Evolutionary conservation across 768 basidiomycete species (phyloP), one percentile per base, ranked within the genome.

Genomic region (Boletus rubropictus): DNA sequence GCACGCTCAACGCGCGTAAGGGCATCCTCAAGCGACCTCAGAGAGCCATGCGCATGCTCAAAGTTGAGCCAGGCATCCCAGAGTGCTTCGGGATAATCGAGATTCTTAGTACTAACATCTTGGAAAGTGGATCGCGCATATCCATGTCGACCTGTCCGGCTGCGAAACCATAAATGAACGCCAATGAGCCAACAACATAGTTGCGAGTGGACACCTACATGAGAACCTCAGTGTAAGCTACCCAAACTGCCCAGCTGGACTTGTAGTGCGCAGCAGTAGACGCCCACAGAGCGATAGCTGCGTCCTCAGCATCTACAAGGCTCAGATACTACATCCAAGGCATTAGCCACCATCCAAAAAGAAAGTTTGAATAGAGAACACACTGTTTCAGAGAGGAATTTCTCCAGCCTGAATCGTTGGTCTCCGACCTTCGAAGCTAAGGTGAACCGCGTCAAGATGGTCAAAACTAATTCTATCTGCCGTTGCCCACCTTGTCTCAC

Each of bases 51-150:
- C 4, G 86, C 68, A 53, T 89, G 80, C 62, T 97, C 95, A 57
- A 97, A 96, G n/a, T 75, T 68, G 15, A 84, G 59, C 88, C 90
- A 95, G 1, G 88, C 84, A 46, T 93, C 89, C 83, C 89, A 95
- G 7, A 98, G 71, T 9, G 84, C 86, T 65, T 99, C 95, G 0
- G 96, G 93, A 86, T 93, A 98, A 65, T 99, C 95, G 32, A 98
- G 57, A 41, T 84, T 79, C 62, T 86, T 86, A 36, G 73, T 70
- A 24, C 81, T 77, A 4, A 87, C 72, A 49, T 83, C 80, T 34
- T 70, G 66, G 63, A 89, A 95, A 7, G 80, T 69, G 20, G 75
- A 70, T 33, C 91, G 80, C 3, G 86, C 86, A 38, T 77, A 69
- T 14, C 80, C 75, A 42, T 80, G 69, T 53, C 70, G 71, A 48